These are phyloP conservation scores for Guadua angustifolia DNA, from an alignment of 176 grass and related monocot species.

Conservation along the genomic window DNA sequence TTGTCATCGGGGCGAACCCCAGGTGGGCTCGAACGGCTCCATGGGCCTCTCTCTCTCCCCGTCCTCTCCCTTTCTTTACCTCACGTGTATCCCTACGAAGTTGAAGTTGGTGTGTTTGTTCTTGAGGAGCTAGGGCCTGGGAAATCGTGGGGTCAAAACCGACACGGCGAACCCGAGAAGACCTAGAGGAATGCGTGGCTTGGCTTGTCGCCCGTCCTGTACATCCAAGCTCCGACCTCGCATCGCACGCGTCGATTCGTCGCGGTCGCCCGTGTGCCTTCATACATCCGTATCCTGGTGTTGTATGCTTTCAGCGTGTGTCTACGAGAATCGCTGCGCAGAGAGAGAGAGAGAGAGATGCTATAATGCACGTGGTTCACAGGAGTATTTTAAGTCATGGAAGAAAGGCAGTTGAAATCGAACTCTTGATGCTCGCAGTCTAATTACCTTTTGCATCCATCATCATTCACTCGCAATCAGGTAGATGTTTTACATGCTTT, in stretches of 20 bases:
- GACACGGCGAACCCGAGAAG: constrained; percentile 45
- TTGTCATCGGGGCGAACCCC: too few relatives aligned
- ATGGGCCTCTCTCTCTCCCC: too few relatives aligned
- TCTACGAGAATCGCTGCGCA: neutral
- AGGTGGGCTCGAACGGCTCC: constrained; percentile 34
- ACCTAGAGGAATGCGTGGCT: constrained; percentile 43
- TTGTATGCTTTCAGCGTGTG: neutral
- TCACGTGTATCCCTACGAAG: constrained; percentile 16
- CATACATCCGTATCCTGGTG: neutral
- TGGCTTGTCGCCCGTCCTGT: constrained; percentile 24
- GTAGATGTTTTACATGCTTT: neutral
- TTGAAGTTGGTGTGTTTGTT: neutral
- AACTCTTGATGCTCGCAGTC: neutral
- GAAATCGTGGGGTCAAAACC: constrained; percentile 51
- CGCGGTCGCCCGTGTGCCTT: too few relatives aligned
- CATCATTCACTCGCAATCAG: neutral
- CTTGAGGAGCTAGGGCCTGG: neutral
- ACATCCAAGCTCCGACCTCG: constrained; percentile 38
- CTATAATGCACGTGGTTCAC: neutral
- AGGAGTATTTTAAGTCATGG: neutral
- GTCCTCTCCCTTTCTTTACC: too few relatives aligned
- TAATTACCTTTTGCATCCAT: neutral
- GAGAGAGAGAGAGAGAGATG: neutral
- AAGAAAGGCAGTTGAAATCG: neutral
- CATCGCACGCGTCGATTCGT: constrained; percentile 18